Conservation (phyloP, 148 eudicot genomes). For the Rhododendron williamsianum region DNA sequence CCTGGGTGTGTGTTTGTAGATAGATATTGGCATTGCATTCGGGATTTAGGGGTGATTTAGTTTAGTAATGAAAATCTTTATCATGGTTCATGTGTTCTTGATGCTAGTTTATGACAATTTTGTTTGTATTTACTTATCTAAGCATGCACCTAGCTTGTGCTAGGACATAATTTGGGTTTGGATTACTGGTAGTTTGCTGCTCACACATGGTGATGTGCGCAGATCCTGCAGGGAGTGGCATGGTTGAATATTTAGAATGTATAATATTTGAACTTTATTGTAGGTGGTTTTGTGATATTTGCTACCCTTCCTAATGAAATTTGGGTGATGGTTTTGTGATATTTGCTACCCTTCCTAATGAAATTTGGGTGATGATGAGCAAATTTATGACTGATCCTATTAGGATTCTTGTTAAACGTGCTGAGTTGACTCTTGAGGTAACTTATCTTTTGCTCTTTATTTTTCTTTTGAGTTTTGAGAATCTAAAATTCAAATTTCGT, state of each 20-base stretch:
- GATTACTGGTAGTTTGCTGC: neutral
- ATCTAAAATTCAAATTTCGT: neutral
- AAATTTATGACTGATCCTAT: constrained; percentile 98
- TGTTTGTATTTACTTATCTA: neutral
- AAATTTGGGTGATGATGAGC: constrained; percentile 88
- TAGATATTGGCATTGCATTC: neutral
- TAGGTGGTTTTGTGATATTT: constrained; percentile 70
- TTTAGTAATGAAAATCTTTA: neutral
- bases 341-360: constrained; percentile 95
- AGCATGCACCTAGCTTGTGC: neutral
- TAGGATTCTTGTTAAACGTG: constrained; percentile 92
- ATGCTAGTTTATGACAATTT: neutral
- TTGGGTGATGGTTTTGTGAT: constrained; percentile 61
- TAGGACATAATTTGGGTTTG: neutral
- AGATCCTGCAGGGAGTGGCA: neutral
- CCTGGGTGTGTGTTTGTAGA: constrained; percentile 17
- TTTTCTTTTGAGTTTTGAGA: neutral
- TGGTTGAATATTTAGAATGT: neutral
- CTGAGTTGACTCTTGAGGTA: constrained; percentile 96
- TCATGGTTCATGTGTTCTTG: neutral
- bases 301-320: constrained; percentile 98
- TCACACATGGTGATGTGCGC: neutral
- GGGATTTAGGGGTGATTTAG: neutral
- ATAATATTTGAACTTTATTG: constrained; percentile 5
- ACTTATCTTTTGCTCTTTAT: constrained; percentile 7